Conservation (phyloP, 2,329 filamentous ascomycete genomes). For the Verticillium dahliae region DNA sequence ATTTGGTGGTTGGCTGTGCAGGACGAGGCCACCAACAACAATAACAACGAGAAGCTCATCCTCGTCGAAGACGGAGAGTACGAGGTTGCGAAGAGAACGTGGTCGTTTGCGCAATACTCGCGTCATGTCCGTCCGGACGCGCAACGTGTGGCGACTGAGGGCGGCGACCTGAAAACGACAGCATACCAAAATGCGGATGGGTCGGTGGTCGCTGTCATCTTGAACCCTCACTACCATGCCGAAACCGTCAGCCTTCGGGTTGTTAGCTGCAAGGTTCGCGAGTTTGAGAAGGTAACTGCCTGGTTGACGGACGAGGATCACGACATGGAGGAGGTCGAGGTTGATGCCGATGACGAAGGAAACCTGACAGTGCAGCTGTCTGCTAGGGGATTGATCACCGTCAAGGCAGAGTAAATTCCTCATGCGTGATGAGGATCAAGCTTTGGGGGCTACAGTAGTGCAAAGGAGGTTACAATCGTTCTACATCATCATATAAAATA, state of each 20-base stretch:
- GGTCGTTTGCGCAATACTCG: constrained; percentile 31
- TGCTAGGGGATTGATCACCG: not conserved
- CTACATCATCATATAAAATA: no score
- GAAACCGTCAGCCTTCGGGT: not conserved
- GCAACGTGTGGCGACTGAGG: constrained; percentile 20
- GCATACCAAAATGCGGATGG: constrained; percentile 30
- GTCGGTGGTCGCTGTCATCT: not conserved
- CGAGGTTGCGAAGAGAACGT: constrained; percentile 22
- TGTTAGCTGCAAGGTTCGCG: not conserved
- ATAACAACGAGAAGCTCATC: constrained; percentile 17
- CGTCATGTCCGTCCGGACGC: constrained; percentile 30
- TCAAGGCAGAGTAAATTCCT: not conserved
- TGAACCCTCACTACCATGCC: not conserved
- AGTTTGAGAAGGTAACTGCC: not conserved
- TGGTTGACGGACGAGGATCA: constrained; percentile 2
- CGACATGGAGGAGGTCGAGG: constrained; percentile 2
- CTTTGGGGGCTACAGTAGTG: no score
- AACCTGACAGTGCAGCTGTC: not conserved
- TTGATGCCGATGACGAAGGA: not conserved
- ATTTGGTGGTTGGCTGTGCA: constrained; percentile 2
- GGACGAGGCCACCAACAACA: constrained; percentile 3
- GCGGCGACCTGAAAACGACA: constrained; percentile 21
- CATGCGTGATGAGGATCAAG: not conserved
- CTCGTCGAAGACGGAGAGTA: constrained; percentile 23
- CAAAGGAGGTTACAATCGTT: no score